Base-by-base conservation (phyloP, 805 yeast genomes). In the Huiozyma naganishii region DNA sequence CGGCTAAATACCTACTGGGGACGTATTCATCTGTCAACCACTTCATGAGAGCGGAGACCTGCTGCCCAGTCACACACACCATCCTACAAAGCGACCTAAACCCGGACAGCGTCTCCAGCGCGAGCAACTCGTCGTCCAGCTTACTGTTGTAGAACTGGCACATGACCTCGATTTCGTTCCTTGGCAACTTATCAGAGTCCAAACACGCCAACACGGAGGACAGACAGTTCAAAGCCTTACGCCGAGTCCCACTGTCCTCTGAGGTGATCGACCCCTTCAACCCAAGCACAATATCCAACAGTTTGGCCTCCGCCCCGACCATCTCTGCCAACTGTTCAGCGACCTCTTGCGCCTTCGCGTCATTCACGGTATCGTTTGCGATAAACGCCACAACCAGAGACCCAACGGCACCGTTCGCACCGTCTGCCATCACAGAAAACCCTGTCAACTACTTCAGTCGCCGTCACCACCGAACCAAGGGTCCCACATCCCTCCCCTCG, bases 201-300 rank as follows among this genome's bases (percentile, higher is more conserved):
- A 72, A 46, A 10, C 55, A 50, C 2, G 50, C 45, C 28, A 76
- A 48, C 1, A 69, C 63, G 3, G 61, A 58, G 0, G 77, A 54
- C 6, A 76, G 53, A 42, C 76, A 74, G 23, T 52, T 47, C 4
- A 74, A 60, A 0, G 79, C 76, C 43, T 71, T 73, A 6, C 71
- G 58, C 47, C 94, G 66, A 12, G 72, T 64, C 2, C 59, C 49
- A 27, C 72, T 74, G 46, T 77, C 78, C 6, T 76, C 80, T 3
- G 82, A 74, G 1, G 84, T 79, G 29, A 84, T 64, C 40, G 71
- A 68, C 28, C 74, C 76, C n/a, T 85, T 87, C 29, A 84, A 64
- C 1, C 67, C 58, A 39, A 74, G 69, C 7, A 84, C 75, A 37
- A 83, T 65, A 39, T 73, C 74, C 11, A 82, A 60, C 27, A 80